Evolutionary conservation across 148 eudicot species (phyloP).

Genomic region (Mesembryanthemum crystallinum): DNA sequence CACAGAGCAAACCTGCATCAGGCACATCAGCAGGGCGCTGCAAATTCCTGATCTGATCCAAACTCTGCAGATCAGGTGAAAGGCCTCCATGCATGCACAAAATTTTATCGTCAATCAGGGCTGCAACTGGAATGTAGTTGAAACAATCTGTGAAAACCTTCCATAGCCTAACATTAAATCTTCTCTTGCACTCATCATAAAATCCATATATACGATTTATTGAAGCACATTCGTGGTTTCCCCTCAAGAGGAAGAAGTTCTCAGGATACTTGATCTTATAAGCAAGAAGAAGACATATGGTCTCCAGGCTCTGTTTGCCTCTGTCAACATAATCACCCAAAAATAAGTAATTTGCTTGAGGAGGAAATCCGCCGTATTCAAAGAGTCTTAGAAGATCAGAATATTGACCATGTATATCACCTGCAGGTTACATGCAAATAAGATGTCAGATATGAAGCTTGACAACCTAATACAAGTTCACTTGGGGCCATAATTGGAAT

Average conservation of each 20-base stretch:
- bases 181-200: conserved; percentile 61
- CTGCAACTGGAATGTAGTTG: conserved; percentile 56
- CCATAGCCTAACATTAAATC: conserved; percentile 54
- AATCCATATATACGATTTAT: conserved; percentile 63
- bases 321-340: conserved; percentile 66
- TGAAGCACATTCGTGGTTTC: conserved; percentile 58
- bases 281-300: conserved; percentile 57
- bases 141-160: conserved; percentile 57
- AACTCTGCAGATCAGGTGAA: conserved; percentile 49
- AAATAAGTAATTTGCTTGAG: conserved; percentile 54
- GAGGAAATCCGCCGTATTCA: conserved; percentile 60
- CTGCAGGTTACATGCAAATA: conserved; percentile 27
- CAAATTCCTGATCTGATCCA: conserved; percentile 53
- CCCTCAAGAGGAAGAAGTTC: conserved; percentile 52
- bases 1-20: conserved; percentile 61
- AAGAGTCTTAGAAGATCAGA: conserved; percentile 61
- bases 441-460: conserved; percentile 15
- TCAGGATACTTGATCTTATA: conserved; percentile 53
- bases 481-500: too few species aligned
- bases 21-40: conserved; percentile 59
- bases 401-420: conserved; percentile 60
- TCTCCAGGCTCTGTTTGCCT: conserved; percentile 58
- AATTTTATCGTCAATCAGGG: conserved; percentile 56
- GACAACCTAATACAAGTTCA: too few species aligned
- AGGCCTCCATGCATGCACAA: conserved; percentile 70